Conservation (phyloP, 345 rosid genomes). For the Populus simonii region DNA sequence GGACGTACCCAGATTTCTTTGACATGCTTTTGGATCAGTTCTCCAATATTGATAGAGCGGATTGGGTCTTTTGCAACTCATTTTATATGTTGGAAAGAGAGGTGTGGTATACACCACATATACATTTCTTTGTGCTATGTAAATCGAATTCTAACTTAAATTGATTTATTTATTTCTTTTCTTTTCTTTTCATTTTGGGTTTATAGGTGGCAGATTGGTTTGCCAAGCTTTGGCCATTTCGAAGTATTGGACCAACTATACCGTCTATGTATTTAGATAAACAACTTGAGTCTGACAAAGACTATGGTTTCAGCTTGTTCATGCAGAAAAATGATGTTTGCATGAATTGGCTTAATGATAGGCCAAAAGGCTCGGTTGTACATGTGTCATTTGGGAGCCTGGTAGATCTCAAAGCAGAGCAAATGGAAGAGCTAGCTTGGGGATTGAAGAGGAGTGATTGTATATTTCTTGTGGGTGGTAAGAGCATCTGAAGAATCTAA, state of each 20-base stretch:
- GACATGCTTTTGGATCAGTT: conserved; percentile 25
- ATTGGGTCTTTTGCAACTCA: conserved; percentile 28
- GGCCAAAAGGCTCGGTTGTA: conserved; percentile 24
- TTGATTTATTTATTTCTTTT: neutral
- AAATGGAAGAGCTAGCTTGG: conserved; percentile 24
- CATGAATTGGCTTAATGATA: conserved; percentile 22
- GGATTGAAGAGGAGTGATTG: conserved; percentile 13
- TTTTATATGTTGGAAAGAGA: conserved; percentile 30
- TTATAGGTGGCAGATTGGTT: conserved; percentile 33
- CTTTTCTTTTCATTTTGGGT: neutral
- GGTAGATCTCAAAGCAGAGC: conserved; percentile 15
- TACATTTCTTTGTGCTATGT: neutral
- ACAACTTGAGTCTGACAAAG: conserved; percentile 21
- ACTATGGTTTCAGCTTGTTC: conserved; percentile 30
- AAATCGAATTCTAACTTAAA: neutral
- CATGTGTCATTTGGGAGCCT: conserved; percentile 33
- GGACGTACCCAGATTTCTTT: conserved; percentile 21
- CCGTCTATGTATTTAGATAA: conserved; percentile 40
- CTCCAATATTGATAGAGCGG: conserved; percentile 27
- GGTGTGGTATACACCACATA: conserved; percentile 8
- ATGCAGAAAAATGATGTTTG: conserved; percentile 7
- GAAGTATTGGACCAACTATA: conserved; percentile 34
- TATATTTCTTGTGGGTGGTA: conserved; percentile 32
- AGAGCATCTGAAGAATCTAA: conserved; percentile 15
- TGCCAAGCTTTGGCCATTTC: conserved; percentile 18